Base-by-base conservation (phyloP, 495 filamentous ascomycete genomes). In the Lasiosphaeria miniovina region DNA sequence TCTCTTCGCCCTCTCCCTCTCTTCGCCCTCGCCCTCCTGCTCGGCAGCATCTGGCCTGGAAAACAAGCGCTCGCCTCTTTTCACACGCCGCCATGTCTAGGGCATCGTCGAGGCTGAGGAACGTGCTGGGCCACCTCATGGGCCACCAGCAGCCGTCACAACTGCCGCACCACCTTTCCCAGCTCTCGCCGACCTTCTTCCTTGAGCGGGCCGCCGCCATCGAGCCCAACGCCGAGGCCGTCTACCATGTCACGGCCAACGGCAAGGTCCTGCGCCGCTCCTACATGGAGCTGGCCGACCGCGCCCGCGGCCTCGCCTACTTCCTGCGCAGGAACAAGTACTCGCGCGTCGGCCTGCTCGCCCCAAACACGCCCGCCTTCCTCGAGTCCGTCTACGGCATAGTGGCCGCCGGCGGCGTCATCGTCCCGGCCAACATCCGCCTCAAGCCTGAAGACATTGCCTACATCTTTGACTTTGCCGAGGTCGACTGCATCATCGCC, bases 361-460 rank as follows among this genome's bases (percentile, higher is more conserved):
- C 84, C 24, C 87, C 95, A 1, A 98, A 98, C 70, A 98, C 94
- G 5, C 94, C 94, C 3, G 94, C 91, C 0, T 97, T 97, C 70
- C 76, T 98, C 17, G 93, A 98, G 74, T 80, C 84, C 3, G 88
- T 97, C 52, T 98, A 92, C 65, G 94, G 89, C 6, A 89, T 97
- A 67, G 86, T 84, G 2, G 94, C 92, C 31, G 92, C 90, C 3
- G 91, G 91, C 7, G 90, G 77, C 9, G 81, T 96, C 9, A 62
- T 90, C 63, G 86, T 96, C 60, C 85, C 86, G 6, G 88, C 92
- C n/a, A 98, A 98, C 66, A 94, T 95, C 71, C 81, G 94, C 6
- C 74, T 98, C 31, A 96, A 96, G 69, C 75, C 82, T 15, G 90
- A 91, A 57, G 94, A 98, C 75, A 87, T 98, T 50, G 71, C 80